phyloP scores from a whole-genome alignment of 805 yeast genomes.

The Wickerhamomyces xylosicus region DNA sequence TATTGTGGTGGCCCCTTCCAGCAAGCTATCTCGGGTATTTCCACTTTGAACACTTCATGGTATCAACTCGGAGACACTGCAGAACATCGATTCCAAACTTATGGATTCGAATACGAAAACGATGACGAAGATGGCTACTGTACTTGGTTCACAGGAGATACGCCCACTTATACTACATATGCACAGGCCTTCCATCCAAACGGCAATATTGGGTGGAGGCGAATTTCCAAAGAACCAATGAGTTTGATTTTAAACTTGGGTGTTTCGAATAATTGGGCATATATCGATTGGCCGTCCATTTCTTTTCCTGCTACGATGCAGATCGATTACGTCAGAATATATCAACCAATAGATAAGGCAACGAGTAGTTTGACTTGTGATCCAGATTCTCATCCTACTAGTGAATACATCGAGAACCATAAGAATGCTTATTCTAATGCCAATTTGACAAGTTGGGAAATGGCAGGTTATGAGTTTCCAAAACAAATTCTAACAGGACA shows the following conservation, averaged over 20 bases:
- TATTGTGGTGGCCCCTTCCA: conserved; percentile 43
- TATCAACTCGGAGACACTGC: conserved; percentile 26
- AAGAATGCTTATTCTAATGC: conserved; percentile 29
- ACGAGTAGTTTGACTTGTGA: conserved; percentile 37
- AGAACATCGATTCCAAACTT: conserved; percentile 26
- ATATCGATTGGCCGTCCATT: conserved; percentile 36
- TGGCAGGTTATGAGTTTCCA: conserved; percentile 34
- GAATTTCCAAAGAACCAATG: conserved; percentile 41
- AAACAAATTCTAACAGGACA: conserved; percentile 23
- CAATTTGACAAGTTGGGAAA: conserved; percentile 34
- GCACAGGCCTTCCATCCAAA: conserved; percentile 35
- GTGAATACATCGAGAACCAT: conserved; percentile 33
- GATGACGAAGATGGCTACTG: conserved; percentile 13
- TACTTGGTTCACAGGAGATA: conserved; percentile 35
- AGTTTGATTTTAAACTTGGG: conserved; percentile 37
- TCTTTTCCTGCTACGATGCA: conserved; percentile 32
- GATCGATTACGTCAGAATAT: conserved; percentile 36
- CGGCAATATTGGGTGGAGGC: conserved; percentile 41
- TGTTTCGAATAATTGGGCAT: conserved; percentile 39
- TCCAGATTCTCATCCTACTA: conserved; percentile 36
- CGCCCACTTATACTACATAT: conserved; percentile 34
- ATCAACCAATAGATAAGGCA: conserved; percentile 34
- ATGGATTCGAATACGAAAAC: conserved; percentile 31
- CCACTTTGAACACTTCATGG: conserved; percentile 36
- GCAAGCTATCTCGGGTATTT: conserved; percentile 37